Conservation (phyloP, 1,139 yeast species). For the Meyerozyma sp. region DNA sequence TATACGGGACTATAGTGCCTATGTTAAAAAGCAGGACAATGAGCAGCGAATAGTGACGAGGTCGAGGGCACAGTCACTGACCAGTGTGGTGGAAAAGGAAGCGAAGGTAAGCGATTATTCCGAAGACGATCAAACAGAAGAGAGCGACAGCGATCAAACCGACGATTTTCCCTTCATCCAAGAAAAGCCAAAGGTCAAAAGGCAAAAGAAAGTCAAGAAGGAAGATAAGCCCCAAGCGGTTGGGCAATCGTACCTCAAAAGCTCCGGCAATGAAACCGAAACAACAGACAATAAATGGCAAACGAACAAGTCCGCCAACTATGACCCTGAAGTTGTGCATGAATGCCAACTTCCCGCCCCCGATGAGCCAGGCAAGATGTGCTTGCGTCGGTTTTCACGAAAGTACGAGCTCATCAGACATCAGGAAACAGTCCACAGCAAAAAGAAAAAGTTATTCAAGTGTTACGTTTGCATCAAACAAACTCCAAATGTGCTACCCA, state of each 20-base stretch:
- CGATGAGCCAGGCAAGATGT: constrained; percentile 49
- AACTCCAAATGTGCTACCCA: constrained; percentile 42
- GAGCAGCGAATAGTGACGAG: constrained; percentile 4
- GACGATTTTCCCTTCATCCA: background rate
- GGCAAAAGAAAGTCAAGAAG: background rate
- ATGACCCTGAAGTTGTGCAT: constrained; percentile 46
- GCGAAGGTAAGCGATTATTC: background rate
- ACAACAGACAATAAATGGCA: constrained; percentile 9
- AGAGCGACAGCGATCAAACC: background rate
- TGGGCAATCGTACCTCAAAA: constrained; percentile 2
- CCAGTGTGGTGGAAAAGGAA: background rate
- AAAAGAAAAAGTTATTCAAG: constrained; percentile 77
- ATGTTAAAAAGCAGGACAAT: constrained; percentile 16
- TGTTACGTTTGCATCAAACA: constrained; percentile 81
- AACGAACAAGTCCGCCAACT: constrained; percentile 37
- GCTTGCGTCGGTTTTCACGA: constrained; percentile 82
- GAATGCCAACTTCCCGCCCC: constrained; percentile 46
- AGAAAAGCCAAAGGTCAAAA: background rate
- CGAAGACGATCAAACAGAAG: background rate
- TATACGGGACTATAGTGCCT: constrained; percentile 29
- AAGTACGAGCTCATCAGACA: constrained; percentile 93
- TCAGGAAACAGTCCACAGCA: constrained; percentile 93
- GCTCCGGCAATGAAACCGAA: constrained; percentile 11
- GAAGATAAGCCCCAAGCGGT: constrained; percentile 4
- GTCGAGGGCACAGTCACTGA: constrained; percentile 8